Conservation (phyloP, 805 yeast species). For the Metschnikowia colocasiae region DNA sequence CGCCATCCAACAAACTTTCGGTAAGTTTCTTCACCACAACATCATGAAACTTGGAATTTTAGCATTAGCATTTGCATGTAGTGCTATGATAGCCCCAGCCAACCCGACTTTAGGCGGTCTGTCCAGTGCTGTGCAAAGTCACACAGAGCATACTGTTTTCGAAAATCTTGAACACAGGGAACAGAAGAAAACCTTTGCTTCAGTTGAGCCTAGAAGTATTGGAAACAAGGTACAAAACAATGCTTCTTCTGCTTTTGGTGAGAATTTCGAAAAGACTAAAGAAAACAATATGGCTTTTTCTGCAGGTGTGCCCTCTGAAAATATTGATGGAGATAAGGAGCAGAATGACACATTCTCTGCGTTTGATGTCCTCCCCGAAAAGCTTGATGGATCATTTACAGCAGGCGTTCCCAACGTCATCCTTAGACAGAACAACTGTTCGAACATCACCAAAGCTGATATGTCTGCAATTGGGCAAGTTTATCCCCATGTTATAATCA, state of each 20-base stretch:
- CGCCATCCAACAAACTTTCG: background rate
- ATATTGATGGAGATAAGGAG: background rate
- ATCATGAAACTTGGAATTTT: background rate
- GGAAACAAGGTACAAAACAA: no score
- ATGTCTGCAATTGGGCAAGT: conserved; percentile 2
- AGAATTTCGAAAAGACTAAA: no score
- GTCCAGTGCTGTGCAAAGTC: background rate
- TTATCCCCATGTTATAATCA: conserved; percentile 15
- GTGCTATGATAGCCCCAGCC: background rate
- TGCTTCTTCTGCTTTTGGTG: no score
- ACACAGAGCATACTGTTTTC: background rate
- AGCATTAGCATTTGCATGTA: background rate
- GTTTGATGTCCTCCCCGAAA: background rate
- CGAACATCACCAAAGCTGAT: conserved; percentile 7
- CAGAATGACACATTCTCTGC: background rate
- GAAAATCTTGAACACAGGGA: background rate
- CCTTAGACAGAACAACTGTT: conserved; percentile 8
- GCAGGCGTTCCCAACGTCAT: background rate
- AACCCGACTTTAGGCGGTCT: background rate
- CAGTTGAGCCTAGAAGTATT: background rate
- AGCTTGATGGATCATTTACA: background rate
- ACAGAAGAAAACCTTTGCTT: background rate
- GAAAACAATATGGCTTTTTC: background rate
- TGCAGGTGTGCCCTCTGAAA: no score
- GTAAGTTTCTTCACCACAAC: background rate